A percentile compares a stretch with the other conserved stretches of the same genome.
Conservation (phyloP, 2,329 filamentous ascomycete species). For the Beauveria varroae region DNA sequence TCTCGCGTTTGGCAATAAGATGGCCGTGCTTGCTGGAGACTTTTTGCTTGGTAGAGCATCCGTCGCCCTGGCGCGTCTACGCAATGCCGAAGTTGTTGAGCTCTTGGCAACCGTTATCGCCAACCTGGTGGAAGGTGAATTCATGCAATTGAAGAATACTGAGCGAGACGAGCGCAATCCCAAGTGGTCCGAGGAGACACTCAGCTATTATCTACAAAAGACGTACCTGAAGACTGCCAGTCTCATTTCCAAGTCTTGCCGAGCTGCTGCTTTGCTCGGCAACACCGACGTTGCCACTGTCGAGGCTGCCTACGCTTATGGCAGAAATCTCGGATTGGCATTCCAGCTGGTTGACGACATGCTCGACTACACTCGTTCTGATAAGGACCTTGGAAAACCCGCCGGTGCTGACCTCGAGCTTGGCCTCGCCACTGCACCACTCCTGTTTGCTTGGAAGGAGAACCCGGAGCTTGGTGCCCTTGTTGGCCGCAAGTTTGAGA, state of each 20-base stretch:
- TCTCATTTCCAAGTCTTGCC: constrained; percentile 91
- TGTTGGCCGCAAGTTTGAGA: constrained; percentile 83
- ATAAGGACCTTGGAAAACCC: constrained; percentile 83
- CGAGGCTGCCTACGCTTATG: constrained; percentile 86
- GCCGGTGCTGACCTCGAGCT: constrained; percentile 90
- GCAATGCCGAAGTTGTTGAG: constrained; percentile 91
- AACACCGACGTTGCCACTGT: constrained; percentile 70
- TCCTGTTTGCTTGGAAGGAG: constrained; percentile 93
- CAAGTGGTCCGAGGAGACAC: constrained; percentile 77
- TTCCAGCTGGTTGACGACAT: constrained; percentile 98
- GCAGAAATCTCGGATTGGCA: constrained; percentile 85
- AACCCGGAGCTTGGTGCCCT: constrained; percentile 76
- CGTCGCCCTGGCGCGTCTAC: constrained; percentile 80
- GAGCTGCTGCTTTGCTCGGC: constrained; percentile 80
- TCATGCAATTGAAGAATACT: constrained; percentile 99
- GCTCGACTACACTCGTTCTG: constrained; percentile 89
- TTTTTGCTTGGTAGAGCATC: constrained; percentile 91
- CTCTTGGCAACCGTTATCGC: constrained; percentile 93
- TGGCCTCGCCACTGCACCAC: constrained; percentile 84
- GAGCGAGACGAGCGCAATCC: constrained; percentile 79
- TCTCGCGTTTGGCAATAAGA: constrained; percentile 95
- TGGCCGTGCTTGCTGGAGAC: constrained; percentile 96
- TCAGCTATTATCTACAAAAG: constrained; percentile 94
- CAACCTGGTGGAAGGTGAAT: constrained; percentile 95
- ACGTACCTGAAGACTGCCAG: constrained; percentile 96